Percentiles rank a stretch among this genome's conserved stretches.
Evolutionary conservation across 495 filamentous ascomycete species (phyloP).

Genomic region (Penicillium soppii): DNA sequence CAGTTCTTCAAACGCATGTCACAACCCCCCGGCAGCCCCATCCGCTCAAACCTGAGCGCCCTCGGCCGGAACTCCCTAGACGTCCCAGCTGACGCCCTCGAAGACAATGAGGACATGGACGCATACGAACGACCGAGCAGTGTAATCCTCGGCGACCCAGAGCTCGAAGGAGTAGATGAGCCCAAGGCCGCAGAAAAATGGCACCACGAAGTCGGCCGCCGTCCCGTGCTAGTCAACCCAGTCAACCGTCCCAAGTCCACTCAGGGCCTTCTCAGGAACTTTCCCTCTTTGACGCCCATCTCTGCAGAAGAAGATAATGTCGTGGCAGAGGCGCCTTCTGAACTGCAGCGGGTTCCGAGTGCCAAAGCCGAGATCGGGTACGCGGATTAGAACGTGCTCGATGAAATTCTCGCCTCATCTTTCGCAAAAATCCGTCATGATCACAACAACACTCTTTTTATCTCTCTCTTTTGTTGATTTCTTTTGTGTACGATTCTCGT

Average conservation of each 20-base stretch:
- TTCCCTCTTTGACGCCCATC: constrained; percentile 46
- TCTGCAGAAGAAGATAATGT: constrained; percentile 43
- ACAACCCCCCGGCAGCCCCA: constrained; percentile 42
- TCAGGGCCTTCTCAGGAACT: constrained; percentile 65
- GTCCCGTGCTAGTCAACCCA: constrained; percentile 49
- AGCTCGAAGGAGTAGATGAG: constrained; percentile 22
- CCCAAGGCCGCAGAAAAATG: constrained; percentile 41
- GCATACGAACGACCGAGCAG: constrained; percentile 33
- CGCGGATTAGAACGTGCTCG: constrained; percentile 30
- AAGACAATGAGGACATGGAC: constrained; percentile 22
- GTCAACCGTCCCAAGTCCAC: constrained; percentile 57
- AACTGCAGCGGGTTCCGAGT: constrained; percentile 62
- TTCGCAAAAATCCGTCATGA: too few relatives aligned
- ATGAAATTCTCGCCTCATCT: too few relatives aligned
- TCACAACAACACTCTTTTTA: constrained; percentile 35
- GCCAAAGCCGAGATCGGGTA: constrained; percentile 63
- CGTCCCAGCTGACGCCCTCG: constrained; percentile 25
- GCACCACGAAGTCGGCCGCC: constrained; percentile 54
- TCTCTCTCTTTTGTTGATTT: constrained; percentile 31
- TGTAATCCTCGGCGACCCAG: constrained; percentile 35
- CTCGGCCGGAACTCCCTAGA: constrained; percentile 25
- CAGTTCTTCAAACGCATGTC: constrained; percentile 55
- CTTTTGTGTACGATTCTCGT: constrained; percentile 19
- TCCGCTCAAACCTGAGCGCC: constrained; percentile 47
- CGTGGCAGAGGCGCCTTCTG: constrained; percentile 35